Evolutionary conservation across 148 eudicot genomes (phyloP).

Genomic region (Spergularia bocconei): DNA sequence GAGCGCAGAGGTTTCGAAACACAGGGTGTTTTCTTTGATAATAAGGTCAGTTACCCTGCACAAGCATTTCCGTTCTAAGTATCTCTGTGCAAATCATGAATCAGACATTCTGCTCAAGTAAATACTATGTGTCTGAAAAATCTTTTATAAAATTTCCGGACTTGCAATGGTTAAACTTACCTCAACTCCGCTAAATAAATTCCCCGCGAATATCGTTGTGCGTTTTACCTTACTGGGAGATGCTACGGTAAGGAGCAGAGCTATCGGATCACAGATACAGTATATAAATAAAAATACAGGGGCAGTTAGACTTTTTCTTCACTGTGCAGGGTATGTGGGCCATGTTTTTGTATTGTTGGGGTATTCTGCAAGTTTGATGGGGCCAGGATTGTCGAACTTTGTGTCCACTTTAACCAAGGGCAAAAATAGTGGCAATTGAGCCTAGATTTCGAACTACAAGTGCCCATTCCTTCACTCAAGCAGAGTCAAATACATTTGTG

Average conservation of each 20-base stretch:
- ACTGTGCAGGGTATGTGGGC: no score
- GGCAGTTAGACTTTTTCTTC: not conserved
- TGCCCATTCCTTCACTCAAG: not conserved
- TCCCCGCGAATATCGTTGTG: not conserved
- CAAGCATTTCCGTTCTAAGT: not conserved
- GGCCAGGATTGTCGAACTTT: not conserved
- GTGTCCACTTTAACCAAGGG: not conserved
- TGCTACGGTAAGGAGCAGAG: not conserved
- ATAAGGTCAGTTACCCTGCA: slow-evolving; percentile 59
- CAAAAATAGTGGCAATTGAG: not conserved
- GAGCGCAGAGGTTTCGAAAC: slow-evolving; percentile 62
- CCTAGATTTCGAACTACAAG: not conserved
- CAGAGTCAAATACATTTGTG: not conserved
- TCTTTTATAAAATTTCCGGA: not conserved
- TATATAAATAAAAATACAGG: not conserved
- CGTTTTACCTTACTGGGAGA: not conserved
- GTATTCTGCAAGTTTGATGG: not conserved
- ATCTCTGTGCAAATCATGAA: not conserved
- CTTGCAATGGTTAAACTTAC: not conserved
- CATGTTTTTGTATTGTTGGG: no score
- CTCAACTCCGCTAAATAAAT: not conserved
- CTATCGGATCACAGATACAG: not conserved
- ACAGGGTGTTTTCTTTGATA: slow-evolving; percentile 72
- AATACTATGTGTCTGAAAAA: not conserved
- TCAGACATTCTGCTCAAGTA: not conserved